Conservation (phyloP, 305 asterid species). For the Rubia peregrina region DNA sequence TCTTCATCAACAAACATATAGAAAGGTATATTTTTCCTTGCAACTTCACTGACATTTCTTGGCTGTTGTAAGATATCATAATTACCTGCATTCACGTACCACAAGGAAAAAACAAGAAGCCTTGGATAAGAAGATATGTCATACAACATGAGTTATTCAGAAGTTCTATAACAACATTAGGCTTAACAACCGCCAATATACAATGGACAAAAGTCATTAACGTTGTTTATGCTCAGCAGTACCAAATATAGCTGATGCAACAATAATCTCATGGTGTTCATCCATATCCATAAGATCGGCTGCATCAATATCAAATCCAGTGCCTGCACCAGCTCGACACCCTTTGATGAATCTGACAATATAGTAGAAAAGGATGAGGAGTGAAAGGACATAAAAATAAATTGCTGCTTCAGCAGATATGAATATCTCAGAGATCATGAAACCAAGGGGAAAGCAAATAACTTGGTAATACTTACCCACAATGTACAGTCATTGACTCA, state of each 20-base stretch:
- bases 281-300: constrained; percentile 71
- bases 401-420: neutral
- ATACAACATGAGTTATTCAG: neutral
- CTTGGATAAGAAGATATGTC: constrained; percentile 1
- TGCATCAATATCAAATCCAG: constrained; percentile 85
- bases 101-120: constrained; percentile 16
- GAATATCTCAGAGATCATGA: neutral
- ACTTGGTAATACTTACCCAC: constrained; percentile 62
- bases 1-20: constrained; percentile 94
- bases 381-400: constrained; percentile 8
- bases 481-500: constrained; percentile 87
- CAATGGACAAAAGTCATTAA: constrained; percentile 10
- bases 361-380: constrained; percentile 14
- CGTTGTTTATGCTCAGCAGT: constrained; percentile 28
- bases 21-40: constrained; percentile 57
- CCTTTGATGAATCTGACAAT: constrained; percentile 78
- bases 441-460: constrained; percentile 12
- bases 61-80: constrained; percentile 92
- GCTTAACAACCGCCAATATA: neutral
- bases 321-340: constrained; percentile 73
- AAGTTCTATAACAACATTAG: neutral
- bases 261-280: constrained; percentile 75
- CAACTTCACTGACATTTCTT: constrained; percentile 48
- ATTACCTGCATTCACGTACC: constrained; percentile 49
- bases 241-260: constrained; percentile 99